Percentiles rank a stretch among this genome's conserved stretches.
These are phyloP conservation scores for Marasmius oreades DNA, from an alignment of 1,284 basidiomycete genomes.

Conservation along the genomic window DNA sequence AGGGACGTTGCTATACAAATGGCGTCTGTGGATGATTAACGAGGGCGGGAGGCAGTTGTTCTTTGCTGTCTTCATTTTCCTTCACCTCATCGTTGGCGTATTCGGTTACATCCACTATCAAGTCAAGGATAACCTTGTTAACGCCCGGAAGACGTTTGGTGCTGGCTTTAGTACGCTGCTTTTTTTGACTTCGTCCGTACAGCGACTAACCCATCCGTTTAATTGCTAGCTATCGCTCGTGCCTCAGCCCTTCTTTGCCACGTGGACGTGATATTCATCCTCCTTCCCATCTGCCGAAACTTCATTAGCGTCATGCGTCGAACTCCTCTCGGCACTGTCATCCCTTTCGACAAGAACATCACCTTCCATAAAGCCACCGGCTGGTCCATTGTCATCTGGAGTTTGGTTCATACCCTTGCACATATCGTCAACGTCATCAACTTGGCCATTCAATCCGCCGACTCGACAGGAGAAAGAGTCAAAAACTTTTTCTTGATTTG, in stretches of 20 bases:
- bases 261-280: constrained; percentile 86
- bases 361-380: constrained; percentile 85
- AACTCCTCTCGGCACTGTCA: constrained; percentile 77
- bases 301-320: constrained; percentile 83
- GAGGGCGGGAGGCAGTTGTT: constrained; percentile 78
- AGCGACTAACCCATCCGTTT: not conserved
- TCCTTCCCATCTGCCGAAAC: constrained; percentile 88
- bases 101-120: constrained; percentile 78
- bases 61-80: constrained; percentile 72
- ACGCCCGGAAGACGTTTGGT: constrained; percentile 66
- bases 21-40: constrained; percentile 86
- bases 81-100: constrained; percentile 70
- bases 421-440: constrained; percentile 82
- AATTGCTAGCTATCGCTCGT: constrained; percentile 72
- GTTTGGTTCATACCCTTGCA: constrained; percentile 69
- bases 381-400: constrained; percentile 81
- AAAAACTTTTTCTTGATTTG: constrained; percentile 72
- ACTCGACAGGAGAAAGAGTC: constrained; percentile 51
- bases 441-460: constrained; percentile 57
- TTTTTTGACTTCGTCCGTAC: constrained; percentile 16
- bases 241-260: constrained; percentile 85
- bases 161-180: constrained; percentile 75
- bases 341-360: constrained; percentile 89
- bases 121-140: constrained; percentile 68
- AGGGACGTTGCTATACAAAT: constrained; percentile 39